Evolutionary conservation across 495 filamentous ascomycete species (phyloP), one percentile per base, ranked within the genome.

Genomic region (Cercophora newfieldiana): DNA sequence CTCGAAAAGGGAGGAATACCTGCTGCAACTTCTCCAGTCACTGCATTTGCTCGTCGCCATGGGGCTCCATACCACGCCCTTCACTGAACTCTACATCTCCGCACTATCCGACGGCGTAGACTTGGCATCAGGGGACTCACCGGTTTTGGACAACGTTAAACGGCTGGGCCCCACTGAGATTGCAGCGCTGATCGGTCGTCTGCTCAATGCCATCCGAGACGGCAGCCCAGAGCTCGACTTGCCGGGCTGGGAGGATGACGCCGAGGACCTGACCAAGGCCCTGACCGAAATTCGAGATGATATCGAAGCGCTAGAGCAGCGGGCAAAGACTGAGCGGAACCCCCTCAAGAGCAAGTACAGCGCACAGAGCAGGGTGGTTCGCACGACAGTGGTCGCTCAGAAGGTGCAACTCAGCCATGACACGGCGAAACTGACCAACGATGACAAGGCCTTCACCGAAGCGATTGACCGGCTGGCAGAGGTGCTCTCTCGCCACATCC

Each of bases 341-440:
- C 77, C 83, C 21, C 81, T 94, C n/a, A 85, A 87, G 54, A 96
- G 90, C 75, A 89, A 89, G 71, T 90, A 96, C 70, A 87, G 88
- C 50, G 81, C 89, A 19, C 86, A 88, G 33, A 88, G 87, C 77
- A 86, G 88, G 49, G 84, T 89, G 26, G 78, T 96, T 6, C 87
- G 91, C 64, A 92, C 93, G 2, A 96, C 94, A 0, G 88, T 97
- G 19, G 86, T 97, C 24, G 90, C 91, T 55, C 91, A 97, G 70
- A 92, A 90, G 67, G 90, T 97, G 7, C 89, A 91, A 70, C 81
- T 99, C 51, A 95, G 89, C 76, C 91, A 90, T 68, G 89, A 92
- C 69, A 91, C 90, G 66, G 86, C 91, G 1, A 82, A 85, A 24
- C 78, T 97, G 12, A 89, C 91, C 0, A 79, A 89, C n/a, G 80